Evolutionary conservation across 306 rosid genomes (phyloP).

Genomic region (Ziziphus jujuba): DNA sequence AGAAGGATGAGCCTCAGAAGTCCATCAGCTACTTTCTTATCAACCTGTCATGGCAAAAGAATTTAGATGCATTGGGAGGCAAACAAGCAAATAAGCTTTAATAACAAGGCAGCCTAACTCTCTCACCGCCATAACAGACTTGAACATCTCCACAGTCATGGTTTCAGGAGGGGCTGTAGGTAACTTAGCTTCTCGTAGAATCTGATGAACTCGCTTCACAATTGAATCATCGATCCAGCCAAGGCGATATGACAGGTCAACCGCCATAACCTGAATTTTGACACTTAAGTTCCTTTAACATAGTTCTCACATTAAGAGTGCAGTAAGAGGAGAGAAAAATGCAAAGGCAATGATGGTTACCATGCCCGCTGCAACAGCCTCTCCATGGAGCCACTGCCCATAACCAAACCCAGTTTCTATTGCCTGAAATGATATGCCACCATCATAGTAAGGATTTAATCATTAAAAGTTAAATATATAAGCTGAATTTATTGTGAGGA

Average conservation of each 20-base stretch:
- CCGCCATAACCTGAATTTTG: constrained; percentile 82
- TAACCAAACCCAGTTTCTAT: constrained; percentile 87
- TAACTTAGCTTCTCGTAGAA: constrained; percentile 65
- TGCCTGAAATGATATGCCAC: constrained; percentile 54
- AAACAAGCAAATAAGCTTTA: constrained; percentile 5
- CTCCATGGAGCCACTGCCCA: constrained; percentile 98
- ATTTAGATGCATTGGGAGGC: constrained; percentile 10
- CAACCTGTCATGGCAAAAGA: constrained; percentile 59
- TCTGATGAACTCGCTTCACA: constrained; percentile 66
- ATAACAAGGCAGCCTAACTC: constrained; percentile 2
- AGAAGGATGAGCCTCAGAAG: constrained; percentile 82
- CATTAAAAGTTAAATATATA: background rate
- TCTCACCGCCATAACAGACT: constrained; percentile 92
- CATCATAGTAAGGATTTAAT: constrained; percentile 18
- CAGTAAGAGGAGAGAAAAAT: constrained; percentile 13
- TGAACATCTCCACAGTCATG: constrained; percentile 82
- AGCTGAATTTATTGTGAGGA: no score
- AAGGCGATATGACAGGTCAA: constrained; percentile 89
- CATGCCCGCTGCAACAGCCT: constrained; percentile 97
- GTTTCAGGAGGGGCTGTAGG: constrained; percentile 71
- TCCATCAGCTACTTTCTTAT: constrained; percentile 96
- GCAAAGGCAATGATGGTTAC: constrained; percentile 34
- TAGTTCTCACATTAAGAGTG: background rate
- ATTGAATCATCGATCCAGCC: constrained; percentile 93
- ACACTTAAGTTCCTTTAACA: constrained; percentile 31